These are phyloP conservation scores for Blastobotrys indianensis DNA, from an alignment of 1,139 yeast genomes.

Conservation along the genomic window DNA sequence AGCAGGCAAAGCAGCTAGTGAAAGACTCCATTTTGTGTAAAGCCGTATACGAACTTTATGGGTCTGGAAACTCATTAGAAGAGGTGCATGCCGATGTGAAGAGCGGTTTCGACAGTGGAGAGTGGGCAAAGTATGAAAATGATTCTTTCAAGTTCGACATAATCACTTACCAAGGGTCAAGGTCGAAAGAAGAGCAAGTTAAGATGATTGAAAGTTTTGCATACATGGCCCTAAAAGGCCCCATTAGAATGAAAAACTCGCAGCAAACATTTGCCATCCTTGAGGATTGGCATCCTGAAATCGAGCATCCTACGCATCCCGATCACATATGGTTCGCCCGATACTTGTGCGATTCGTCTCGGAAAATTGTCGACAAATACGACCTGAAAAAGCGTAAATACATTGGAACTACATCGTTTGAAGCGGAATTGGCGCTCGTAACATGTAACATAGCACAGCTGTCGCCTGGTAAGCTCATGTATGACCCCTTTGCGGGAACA, in stretches of 20 bases:
- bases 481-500: conserved; percentile 96
- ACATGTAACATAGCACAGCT: conserved; percentile 85
- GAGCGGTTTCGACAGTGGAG: conserved; percentile 27
- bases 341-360: conserved; percentile 56
- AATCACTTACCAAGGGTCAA: conserved; percentile 65
- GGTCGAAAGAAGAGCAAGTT: conserved; percentile 49
- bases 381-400: conserved; percentile 79
- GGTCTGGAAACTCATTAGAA: conserved; percentile 53
- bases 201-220: conserved; percentile 64
- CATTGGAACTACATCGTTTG: conserved; percentile 95
- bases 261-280: conserved; percentile 65
- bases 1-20: conserved; percentile 60
- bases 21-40: conserved; percentile 63
- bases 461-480: conserved; percentile 56
- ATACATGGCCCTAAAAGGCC: conserved; percentile 69
- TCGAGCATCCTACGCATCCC: conserved; percentile 45
- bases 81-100: conserved; percentile 54
- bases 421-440: conserved; percentile 66
- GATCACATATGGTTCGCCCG: conserved; percentile 64
- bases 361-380: conserved; percentile 68
- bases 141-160: conserved; percentile 71
- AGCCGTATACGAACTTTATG: conserved; percentile 85
- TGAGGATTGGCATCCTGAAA: conserved; percentile 58
- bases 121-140: conserved; percentile 20
- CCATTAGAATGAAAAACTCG: conserved; percentile 71